Conservation (phyloP, 2,329 filamentous ascomycete species). For the Penicillium sclerotiorum region DNA sequence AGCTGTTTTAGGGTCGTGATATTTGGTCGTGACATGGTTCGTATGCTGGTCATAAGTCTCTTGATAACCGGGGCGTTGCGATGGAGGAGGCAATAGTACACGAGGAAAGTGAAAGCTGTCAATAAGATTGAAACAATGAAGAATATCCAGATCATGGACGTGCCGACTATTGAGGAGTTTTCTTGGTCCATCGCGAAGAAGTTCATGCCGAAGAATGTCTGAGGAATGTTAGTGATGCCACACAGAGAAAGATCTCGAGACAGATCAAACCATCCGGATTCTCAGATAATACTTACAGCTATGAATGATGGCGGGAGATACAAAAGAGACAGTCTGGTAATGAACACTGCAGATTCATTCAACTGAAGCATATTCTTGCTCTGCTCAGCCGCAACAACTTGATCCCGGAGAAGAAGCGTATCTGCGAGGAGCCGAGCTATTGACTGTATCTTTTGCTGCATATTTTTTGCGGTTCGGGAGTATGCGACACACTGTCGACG, state of each 20-base stretch:
- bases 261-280: neutral
- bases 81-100: slow-evolving; percentile 8
- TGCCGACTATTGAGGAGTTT: slow-evolving; percentile 32
- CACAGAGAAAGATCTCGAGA: too few relatives aligned
- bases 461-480: slow-evolving; percentile 18
- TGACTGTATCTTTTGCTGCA: slow-evolving; percentile 22
- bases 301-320: slow-evolving; percentile 43
- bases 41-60: too few relatives aligned
- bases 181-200: slow-evolving; percentile 39
- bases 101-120: slow-evolving; percentile 36
- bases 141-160: slow-evolving; percentile 45
- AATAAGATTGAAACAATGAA: slow-evolving; percentile 33
- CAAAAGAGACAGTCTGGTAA: slow-evolving; percentile 34
- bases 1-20: too few relatives aligned
- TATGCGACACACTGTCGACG: slow-evolving; percentile 15
- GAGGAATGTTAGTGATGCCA: neutral
- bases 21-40: too few relatives aligned
- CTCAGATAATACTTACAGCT: slow-evolving; percentile 31
- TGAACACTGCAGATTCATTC: slow-evolving; percentile 31
- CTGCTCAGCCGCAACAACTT: slow-evolving; percentile 19
- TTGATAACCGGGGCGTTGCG: neutral
- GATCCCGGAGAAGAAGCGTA: slow-evolving; percentile 18
- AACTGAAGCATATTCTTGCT: slow-evolving; percentile 28
- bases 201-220: slow-evolving; percentile 49
- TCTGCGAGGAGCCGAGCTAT: slow-evolving; percentile 25